Percentiles rank a stretch among this genome's conserved stretches.
Conservation (phyloP, 2,329 filamentous ascomycete species). For the Colletotrichum gloeosporioides region DNA sequence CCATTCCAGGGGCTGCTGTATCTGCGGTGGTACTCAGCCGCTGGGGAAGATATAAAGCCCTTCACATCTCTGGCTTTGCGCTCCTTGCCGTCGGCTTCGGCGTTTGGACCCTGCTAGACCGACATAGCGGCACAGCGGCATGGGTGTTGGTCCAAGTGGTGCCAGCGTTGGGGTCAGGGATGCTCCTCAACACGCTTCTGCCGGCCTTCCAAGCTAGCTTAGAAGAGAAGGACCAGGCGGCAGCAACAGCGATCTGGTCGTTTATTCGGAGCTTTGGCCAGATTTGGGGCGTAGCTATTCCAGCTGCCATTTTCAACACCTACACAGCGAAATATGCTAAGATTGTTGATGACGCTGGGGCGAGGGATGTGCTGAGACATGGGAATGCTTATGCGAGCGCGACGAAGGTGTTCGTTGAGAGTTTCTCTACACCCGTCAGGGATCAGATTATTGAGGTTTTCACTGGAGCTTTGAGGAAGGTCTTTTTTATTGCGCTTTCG, state of each 20-base stretch:
- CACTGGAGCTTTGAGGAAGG: slow-evolving; percentile 25
- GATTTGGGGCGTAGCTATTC: slow-evolving; percentile 51
- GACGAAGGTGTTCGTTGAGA: slow-evolving; percentile 25
- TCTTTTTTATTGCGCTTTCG: slow-evolving; percentile 27
- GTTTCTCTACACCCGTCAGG: slow-evolving; percentile 22
- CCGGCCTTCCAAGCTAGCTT: slow-evolving; percentile 46
- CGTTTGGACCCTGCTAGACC: slow-evolving; percentile 41
- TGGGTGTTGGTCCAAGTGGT: slow-evolving; percentile 48
- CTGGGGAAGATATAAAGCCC: slow-evolving; percentile 35
- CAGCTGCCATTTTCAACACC: slow-evolving; percentile 16
- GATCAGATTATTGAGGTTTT: slow-evolving; percentile 30
- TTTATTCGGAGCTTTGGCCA: slow-evolving; percentile 51
- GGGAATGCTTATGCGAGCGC: slow-evolving; percentile 34
- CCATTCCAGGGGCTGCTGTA: slow-evolving; percentile 31
- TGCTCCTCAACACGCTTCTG: slow-evolving; percentile 46
- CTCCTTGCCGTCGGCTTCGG: slow-evolving; percentile 46
- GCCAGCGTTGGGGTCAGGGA: slow-evolving; percentile 43
- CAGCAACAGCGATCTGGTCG: slow-evolving; percentile 40
- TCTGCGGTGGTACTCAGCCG: slow-evolving; percentile 33
- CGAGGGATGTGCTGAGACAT: slow-evolving; percentile 23
- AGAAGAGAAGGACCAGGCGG: slow-evolving; percentile 37
- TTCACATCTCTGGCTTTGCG: slow-evolving; percentile 41
- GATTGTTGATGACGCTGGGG: slow-evolving; percentile 24
- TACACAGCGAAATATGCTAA: slow-evolving; percentile 26
- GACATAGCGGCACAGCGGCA: slow-evolving; percentile 32